These are phyloP conservation scores for Scheffersomyces coipomensis DNA, from an alignment of 805 yeast species.

Conservation along the genomic window DNA sequence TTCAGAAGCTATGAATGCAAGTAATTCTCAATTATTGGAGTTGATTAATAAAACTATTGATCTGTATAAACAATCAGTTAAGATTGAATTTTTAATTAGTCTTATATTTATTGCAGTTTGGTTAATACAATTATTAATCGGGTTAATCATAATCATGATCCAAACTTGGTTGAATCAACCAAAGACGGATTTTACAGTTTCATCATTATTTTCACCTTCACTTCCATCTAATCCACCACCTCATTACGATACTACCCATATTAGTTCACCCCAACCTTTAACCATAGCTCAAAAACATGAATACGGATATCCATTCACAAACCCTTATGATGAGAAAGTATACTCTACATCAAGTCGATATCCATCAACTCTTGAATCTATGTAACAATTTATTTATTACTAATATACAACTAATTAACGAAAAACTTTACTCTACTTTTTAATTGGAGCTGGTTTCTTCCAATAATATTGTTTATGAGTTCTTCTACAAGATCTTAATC, in stretches of 20 bases:
- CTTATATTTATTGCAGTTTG: conserved; percentile 45
- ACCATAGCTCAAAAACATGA: conserved; percentile 18
- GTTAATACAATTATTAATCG: conserved; percentile 45
- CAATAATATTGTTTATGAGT: conserved; percentile 88
- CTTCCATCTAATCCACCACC: background rate
- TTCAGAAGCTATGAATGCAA: conserved; percentile 5
- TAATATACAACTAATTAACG: background rate
- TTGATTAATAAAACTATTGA: conserved; percentile 23
- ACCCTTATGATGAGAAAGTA: conserved; percentile 10
- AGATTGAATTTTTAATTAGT: conserved; percentile 48
- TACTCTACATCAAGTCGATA: background rate
- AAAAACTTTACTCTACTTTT: too few species aligned
- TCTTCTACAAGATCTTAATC: conserved; percentile 84
- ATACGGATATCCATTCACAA: conserved; percentile 25
- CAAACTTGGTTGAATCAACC: conserved; percentile 3
- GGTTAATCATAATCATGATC: conserved; percentile 14
- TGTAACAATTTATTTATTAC: background rate
- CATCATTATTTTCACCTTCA: too few species aligned
- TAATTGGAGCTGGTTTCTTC: conserved; percentile 57
- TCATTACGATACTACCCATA: conserved; percentile 3
- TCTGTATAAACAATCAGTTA: conserved; percentile 32
- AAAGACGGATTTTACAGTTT: too few species aligned
- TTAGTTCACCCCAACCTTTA: conserved; percentile 27
- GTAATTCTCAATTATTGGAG: conserved; percentile 7
- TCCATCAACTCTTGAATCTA: background rate